These are phyloP conservation scores for Fennellomyces sp. DNA, from an alignment of 371 early-diverging fungal genomes.

Conservation along the genomic window DNA sequence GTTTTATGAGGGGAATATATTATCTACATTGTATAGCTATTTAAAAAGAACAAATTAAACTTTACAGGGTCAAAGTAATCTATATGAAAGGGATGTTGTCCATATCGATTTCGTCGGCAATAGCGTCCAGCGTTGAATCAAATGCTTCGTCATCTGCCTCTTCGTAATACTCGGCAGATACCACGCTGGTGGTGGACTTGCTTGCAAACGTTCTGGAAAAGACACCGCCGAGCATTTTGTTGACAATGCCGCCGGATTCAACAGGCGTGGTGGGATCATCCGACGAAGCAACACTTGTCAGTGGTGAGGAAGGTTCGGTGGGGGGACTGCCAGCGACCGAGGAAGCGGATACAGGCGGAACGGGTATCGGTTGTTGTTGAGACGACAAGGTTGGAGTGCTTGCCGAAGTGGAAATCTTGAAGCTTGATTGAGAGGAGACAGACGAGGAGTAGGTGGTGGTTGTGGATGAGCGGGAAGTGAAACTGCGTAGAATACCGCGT, in stretches of 20 bases:
- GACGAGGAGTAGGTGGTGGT: neutral
- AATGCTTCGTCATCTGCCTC: conserved; percentile 48
- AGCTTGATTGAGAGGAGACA: neutral
- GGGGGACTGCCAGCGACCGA: neutral
- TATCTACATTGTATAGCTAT: neutral
- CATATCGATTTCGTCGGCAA: conserved; percentile 55
- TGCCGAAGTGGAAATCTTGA: conserved; percentile 9
- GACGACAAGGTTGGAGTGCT: conserved; percentile 17
- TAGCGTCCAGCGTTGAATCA: conserved; percentile 35
- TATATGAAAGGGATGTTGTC: conserved; percentile 59
- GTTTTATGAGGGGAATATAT: neutral
- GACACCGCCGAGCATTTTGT: conserved; percentile 33
- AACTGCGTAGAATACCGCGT: conserved; percentile 39
- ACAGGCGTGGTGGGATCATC: conserved; percentile 10
- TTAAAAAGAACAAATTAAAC: neutral
- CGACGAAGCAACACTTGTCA: conserved; percentile 9
- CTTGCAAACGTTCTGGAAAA: conserved; percentile 37
- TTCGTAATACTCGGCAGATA: conserved; percentile 22
- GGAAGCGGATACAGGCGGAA: neutral
- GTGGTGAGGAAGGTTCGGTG: conserved; percentile 6
- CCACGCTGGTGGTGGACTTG: conserved; percentile 11
- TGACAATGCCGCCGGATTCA: conserved; percentile 22
- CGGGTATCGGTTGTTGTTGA: neutral
- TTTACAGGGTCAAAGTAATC: neutral
- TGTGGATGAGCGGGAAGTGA: conserved; percentile 31